These are phyloP conservation scores for Carex kokanica DNA, from an alignment of 176 grass and related monocot genomes.

Conservation along the genomic window DNA sequence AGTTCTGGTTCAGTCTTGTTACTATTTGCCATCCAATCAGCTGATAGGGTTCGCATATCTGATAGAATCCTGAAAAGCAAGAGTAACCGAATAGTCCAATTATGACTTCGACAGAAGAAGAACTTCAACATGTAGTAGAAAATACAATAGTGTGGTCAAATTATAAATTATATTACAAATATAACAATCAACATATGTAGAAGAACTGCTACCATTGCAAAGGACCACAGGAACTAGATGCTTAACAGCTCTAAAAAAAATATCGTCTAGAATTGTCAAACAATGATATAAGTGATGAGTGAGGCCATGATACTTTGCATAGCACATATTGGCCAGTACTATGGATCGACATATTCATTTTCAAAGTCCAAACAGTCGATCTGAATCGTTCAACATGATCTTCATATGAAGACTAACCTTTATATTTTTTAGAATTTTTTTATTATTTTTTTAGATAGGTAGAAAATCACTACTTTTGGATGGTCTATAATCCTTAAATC, in stretches of 20 bases:
- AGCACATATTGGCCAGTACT: too few relatives aligned
- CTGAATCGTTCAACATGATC: too few relatives aligned
- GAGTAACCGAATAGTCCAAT: constrained; percentile 24
- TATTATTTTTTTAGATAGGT: too few relatives aligned
- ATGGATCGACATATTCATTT: too few relatives aligned
- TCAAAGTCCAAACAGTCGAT: too few relatives aligned
- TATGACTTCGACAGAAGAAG: constrained; percentile 5
- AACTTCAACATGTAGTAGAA: not conserved
- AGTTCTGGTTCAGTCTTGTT: constrained; percentile 76
- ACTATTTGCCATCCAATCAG: constrained; percentile 98
- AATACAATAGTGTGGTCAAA: not conserved
- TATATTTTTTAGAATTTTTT: too few relatives aligned
- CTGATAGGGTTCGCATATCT: constrained; percentile 96
- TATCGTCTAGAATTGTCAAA: not conserved
- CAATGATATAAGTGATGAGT: too few relatives aligned
- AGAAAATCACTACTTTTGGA: too few relatives aligned
- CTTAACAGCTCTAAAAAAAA: not conserved
- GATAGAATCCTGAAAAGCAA: constrained; percentile 87
- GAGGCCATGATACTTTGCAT: too few relatives aligned
- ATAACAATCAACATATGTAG: not conserved
- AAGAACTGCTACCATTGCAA: not conserved
- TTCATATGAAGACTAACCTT: too few relatives aligned
- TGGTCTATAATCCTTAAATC: too few relatives aligned
- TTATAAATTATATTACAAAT: not conserved
- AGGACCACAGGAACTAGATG: not conserved